A percentile compares a stretch with the other conserved stretches of the same genome.
Conservation (phyloP, 192 early-diverging fungal species). For the Chytriomyces confervae region DNA sequence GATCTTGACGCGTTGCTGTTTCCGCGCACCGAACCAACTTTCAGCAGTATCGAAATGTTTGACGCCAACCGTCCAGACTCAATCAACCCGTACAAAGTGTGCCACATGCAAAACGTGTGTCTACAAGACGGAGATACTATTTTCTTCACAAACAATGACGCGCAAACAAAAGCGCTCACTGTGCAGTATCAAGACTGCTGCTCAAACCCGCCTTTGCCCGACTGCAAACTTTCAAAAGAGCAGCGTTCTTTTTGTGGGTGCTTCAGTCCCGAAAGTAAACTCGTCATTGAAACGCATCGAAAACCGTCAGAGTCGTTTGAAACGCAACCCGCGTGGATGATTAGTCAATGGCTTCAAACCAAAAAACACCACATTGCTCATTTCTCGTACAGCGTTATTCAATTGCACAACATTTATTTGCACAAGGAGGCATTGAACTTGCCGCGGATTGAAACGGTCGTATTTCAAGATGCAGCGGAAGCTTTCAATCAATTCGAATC, state of each 20-base stretch:
- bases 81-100: slow-evolving; percentile 22
- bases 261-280: slow-evolving; percentile 5
- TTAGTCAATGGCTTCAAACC: slow-evolving; percentile 22
- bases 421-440: neutral
- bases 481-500: neutral
- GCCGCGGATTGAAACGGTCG: slow-evolving; percentile 1
- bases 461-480: slow-evolving; percentile 8
- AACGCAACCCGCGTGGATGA: slow-evolving; percentile 6
- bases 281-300: neutral
- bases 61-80: neutral
- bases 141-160: slow-evolving; percentile 6
- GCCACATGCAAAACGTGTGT: slow-evolving; percentile 20
- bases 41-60: slow-evolving; percentile 10
- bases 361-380: slow-evolving; percentile 19
- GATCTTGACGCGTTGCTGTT: neutral
- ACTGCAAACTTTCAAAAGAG: neutral
- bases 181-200: neutral
- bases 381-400: slow-evolving; percentile 6
- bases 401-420: slow-evolving; percentile 5
- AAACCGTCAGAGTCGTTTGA: neutral
- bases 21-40: neutral
- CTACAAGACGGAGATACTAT: slow-evolving; percentile 12
- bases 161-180: neutral
- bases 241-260: slow-evolving; percentile 6
- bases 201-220: neutral